A percentile compares a stretch with the other conserved stretches of the same genome.
Evolutionary conservation across 148 eudicot species (phyloP).

Genomic region (Talinum fruticosum): DNA sequence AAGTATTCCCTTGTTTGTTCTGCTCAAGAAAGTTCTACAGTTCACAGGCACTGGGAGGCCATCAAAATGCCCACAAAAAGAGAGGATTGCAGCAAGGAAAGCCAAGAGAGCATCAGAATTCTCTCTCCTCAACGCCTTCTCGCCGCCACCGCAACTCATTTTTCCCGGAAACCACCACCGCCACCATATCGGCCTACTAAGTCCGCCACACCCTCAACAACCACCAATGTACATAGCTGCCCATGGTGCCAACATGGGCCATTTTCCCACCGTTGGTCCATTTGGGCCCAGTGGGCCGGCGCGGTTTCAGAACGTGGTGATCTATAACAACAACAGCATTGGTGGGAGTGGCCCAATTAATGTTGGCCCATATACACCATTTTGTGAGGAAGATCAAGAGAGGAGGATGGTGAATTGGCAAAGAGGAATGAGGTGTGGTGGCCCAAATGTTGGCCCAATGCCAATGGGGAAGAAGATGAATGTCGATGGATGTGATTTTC

Average conservation of each 20-base stretch:
- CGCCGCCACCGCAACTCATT: constrained; percentile 32
- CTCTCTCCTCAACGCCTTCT: constrained; percentile 23
- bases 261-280: constrained; percentile 23
- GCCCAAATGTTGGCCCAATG: constrained; percentile 17
- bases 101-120: constrained; percentile 36
- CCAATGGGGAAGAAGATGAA: constrained; percentile 16
- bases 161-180: constrained; percentile 42
- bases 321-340: constrained; percentile 23
- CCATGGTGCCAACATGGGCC: constrained; percentile 45
- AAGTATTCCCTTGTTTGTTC: constrained; percentile 70
- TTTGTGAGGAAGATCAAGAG: constrained; percentile 30
- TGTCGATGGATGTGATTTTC: constrained; percentile 20
- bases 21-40: constrained; percentile 90
- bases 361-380: constrained; percentile 18
- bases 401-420: constrained; percentile 40
- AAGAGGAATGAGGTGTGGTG: constrained; percentile 25
- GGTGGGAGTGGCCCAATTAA: neutral
- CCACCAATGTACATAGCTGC: constrained; percentile 49
- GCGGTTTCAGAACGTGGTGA: constrained; percentile 36
- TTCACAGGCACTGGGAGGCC: constrained; percentile 95
- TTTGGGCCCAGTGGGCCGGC: constrained; percentile 50
- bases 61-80: constrained; percentile 98
- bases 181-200: constrained; percentile 37
- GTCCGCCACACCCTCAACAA: constrained; percentile 34
- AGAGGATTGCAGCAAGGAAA: constrained; percentile 68